phyloP scores from a whole-genome alignment of 2,329 filamentous ascomycete genomes.

The Xylaria sp. region DNA sequence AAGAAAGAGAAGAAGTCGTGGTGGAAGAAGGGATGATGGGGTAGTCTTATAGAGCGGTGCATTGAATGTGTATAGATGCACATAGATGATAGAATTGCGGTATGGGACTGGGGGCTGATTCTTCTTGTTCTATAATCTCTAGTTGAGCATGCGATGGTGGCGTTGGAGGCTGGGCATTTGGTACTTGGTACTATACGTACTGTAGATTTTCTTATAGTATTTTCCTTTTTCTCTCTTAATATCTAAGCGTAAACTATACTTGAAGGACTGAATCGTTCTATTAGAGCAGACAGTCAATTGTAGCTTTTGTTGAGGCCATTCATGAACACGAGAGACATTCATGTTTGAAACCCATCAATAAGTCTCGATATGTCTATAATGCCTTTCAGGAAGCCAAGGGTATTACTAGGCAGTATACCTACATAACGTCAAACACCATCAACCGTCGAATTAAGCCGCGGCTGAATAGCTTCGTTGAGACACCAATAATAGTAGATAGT shows the following conservation, averaged over 20 bases:
- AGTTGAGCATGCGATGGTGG: conserved; percentile 11
- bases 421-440: no score
- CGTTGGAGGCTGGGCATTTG: conserved; percentile 19
- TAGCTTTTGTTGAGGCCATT: not conserved
- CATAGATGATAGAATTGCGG: not conserved
- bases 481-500: no score
- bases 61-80: not conserved
- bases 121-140: not conserved
- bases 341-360: not conserved
- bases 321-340: not conserved
- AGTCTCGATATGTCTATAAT: no score
- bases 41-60: not conserved
- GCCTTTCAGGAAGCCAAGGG: no score
- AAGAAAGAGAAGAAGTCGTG: conserved; percentile 44
- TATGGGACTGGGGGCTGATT: not conserved
- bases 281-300: not conserved
- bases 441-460: no score
- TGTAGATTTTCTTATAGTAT: conserved; percentile 23
- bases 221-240: not conserved
- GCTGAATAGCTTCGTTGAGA: no score
- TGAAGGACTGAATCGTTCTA: not conserved
- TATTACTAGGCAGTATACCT: no score
- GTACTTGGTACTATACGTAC: conserved; percentile 11
- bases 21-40: conserved; percentile 41
- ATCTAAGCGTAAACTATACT: not conserved